Conservation (phyloP, 2,329 filamentous ascomycete species). For the Pseudogymnoascus verrucosus region DNA sequence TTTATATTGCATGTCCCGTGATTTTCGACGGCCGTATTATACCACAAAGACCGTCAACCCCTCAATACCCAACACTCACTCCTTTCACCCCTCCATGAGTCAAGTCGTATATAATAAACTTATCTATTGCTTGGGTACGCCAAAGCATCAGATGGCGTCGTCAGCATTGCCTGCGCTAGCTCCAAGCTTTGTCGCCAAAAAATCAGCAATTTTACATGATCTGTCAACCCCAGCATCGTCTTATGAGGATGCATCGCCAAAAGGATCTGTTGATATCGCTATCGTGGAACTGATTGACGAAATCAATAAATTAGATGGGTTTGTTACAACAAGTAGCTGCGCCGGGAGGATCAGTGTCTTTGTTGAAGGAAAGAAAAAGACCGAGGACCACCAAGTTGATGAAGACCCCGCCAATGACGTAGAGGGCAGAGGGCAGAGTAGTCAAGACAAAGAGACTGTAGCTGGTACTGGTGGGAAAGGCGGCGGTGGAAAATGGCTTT, state of each 20-base stretch:
- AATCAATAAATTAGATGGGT: conserved; percentile 66
- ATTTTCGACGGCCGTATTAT: neutral
- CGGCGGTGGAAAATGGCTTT: conserved; percentile 75
- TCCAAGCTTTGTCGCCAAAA: conserved; percentile 49
- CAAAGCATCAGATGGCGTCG: neutral
- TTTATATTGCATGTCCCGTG: neutral
- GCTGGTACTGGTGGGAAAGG: conserved; percentile 77
- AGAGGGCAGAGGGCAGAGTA: conserved; percentile 14
- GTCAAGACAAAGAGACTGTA: conserved; percentile 27
- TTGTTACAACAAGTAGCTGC: conserved; percentile 91
- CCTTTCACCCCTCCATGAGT: neutral
- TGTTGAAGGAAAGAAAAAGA: conserved; percentile 60
- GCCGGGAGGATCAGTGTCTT: conserved; percentile 83
- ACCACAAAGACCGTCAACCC: neutral
- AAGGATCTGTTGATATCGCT: conserved; percentile 74
- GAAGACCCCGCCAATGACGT: conserved; percentile 12
- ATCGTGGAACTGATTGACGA: conserved; percentile 70
- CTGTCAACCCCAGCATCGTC: conserved; percentile 60
- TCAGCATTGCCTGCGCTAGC: neutral
- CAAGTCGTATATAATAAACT: neutral
- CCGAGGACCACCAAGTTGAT: neutral
- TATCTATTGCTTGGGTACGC: neutral
- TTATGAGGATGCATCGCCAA: conserved; percentile 80
- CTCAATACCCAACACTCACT: neutral
- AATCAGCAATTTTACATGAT: conserved; percentile 62